Evolutionary conservation across 1,284 basidiomycete species (phyloP).

Genomic region (Albatrellus sp.): DNA sequence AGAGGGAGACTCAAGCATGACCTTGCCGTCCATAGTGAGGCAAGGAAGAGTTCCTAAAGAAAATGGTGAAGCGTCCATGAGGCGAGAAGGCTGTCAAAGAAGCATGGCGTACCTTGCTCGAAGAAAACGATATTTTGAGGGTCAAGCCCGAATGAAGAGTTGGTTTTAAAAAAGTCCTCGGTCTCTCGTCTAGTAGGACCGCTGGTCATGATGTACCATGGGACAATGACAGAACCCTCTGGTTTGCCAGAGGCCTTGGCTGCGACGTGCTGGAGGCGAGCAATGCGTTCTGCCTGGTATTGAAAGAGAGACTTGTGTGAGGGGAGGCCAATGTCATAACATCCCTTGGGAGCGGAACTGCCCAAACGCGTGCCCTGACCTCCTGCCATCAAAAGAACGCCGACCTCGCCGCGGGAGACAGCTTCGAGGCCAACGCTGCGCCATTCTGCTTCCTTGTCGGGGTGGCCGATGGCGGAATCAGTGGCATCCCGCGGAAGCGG

Average conservation of each 20-base stretch:
- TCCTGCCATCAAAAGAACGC: slow-evolving; percentile 92
- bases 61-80: background rate
- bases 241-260: slow-evolving; percentile 40
- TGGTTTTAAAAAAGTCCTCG: slow-evolving; percentile 72
- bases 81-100: background rate
- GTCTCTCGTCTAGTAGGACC: slow-evolving; percentile 88
- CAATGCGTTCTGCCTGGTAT: slow-evolving; percentile 92
- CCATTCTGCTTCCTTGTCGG: slow-evolving; percentile 62
- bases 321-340: slow-evolving; percentile 93
- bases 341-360: slow-evolving; percentile 89
- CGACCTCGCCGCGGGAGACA: slow-evolving; percentile 74
- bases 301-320: slow-evolving; percentile 93
- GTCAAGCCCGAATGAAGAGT: slow-evolving; percentile 79
- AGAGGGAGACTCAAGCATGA: slow-evolving; percentile 73
- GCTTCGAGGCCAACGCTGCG: slow-evolving; percentile 67
- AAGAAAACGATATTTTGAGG: slow-evolving; percentile 84
- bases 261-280: slow-evolving; percentile 71
- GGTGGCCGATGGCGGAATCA: slow-evolving; percentile 45
- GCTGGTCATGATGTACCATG: slow-evolving; percentile 99
- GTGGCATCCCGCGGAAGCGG: slow-evolving; percentile 72
- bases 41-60: slow-evolving; percentile 84
- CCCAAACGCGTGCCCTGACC: slow-evolving; percentile 96
- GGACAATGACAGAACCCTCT: slow-evolving; percentile 54
- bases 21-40: slow-evolving; percentile 88
- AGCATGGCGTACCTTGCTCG: slow-evolving; percentile 74